Conservation (phyloP, 371 early-diverging fungal species). For the Haplosporangium sp. region DNA sequence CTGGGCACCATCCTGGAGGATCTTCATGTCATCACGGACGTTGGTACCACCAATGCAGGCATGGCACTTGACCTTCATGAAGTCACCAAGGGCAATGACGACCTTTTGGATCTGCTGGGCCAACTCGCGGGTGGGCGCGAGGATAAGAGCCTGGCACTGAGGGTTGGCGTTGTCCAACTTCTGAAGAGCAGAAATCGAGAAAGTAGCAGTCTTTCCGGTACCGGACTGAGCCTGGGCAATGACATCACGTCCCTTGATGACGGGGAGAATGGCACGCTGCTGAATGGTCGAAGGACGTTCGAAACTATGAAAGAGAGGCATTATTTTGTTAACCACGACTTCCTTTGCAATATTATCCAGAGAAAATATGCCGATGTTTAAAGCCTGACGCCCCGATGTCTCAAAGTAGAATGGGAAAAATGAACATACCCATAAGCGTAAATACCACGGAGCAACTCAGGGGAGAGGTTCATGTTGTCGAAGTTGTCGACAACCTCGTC, state of each 20-base stretch:
- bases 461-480: constrained; percentile 86
- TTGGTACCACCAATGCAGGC: constrained; percentile 94
- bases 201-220: constrained; percentile 98
- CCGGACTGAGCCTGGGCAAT: constrained; percentile 98
- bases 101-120: constrained; percentile 92
- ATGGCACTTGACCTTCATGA: constrained; percentile 84
- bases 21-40: constrained; percentile 82
- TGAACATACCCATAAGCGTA: constrained; percentile 84
- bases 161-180: constrained; percentile 77
- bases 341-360: background rate
- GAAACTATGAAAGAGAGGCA: constrained; percentile 63
- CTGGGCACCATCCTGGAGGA: constrained; percentile 77
- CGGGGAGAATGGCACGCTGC: constrained; percentile 91
- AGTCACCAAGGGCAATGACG: constrained; percentile 85
- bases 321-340: background rate
- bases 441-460: constrained; percentile 89
- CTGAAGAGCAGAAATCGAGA: constrained; percentile 93
- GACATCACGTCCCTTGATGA: constrained; percentile 88
- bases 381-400: background rate
- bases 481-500: constrained; percentile 83
- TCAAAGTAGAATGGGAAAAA: background rate
- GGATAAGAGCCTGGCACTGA: constrained; percentile 89
- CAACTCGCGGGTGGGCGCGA: constrained; percentile 94
- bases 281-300: constrained; percentile 94
- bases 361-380: background rate